Evolutionary conservation across 2,329 filamentous ascomycete genomes (phyloP).

Genomic region (Septoria linicola): DNA sequence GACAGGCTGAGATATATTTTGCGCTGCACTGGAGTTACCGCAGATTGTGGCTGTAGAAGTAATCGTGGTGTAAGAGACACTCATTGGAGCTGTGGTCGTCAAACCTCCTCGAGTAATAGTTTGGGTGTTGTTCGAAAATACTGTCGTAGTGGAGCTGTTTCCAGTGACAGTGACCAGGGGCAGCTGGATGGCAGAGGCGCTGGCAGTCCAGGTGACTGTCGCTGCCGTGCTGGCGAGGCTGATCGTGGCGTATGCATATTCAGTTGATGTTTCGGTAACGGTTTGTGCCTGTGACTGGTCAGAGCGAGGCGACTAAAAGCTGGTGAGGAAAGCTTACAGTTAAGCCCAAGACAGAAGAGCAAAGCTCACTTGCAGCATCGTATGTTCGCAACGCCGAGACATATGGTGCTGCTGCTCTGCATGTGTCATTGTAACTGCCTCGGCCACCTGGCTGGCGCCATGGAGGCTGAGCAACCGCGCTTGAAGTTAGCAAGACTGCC

Average conservation of each 20-base stretch:
- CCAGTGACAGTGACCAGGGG: slow-evolving; percentile 1
- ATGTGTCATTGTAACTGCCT: slow-evolving; percentile 1
- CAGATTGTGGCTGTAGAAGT: slow-evolving; percentile 9
- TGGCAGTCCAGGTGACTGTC: neutral
- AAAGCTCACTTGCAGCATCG: slow-evolving; percentile 10
- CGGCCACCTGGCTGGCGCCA: slow-evolving; percentile 1
- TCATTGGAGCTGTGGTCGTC: neutral
- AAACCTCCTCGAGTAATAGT: neutral
- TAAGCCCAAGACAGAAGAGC: slow-evolving; percentile 8
- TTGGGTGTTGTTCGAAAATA: slow-evolving; percentile 5
- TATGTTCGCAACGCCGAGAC: slow-evolving; percentile 8
- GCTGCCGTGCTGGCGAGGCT: neutral
- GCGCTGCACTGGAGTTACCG: slow-evolving; percentile 1
- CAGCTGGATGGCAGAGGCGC: neutral
- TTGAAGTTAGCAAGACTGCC: neutral
- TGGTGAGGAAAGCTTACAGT: neutral
- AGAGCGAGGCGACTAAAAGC: neutral
- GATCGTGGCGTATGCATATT: neutral
- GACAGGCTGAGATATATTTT: neutral
- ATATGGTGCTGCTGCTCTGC: slow-evolving; percentile 10
- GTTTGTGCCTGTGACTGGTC: slow-evolving; percentile 1
- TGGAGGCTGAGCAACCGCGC: neutral
- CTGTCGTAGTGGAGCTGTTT: slow-evolving; percentile 4
- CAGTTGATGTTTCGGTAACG: neutral
- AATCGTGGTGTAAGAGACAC: slow-evolving; percentile 7